Evolutionary conservation across 441 rosid genomes (phyloP), one percentile per base, ranked within the genome.

Genomic region (Lepidium campestre): DNA sequence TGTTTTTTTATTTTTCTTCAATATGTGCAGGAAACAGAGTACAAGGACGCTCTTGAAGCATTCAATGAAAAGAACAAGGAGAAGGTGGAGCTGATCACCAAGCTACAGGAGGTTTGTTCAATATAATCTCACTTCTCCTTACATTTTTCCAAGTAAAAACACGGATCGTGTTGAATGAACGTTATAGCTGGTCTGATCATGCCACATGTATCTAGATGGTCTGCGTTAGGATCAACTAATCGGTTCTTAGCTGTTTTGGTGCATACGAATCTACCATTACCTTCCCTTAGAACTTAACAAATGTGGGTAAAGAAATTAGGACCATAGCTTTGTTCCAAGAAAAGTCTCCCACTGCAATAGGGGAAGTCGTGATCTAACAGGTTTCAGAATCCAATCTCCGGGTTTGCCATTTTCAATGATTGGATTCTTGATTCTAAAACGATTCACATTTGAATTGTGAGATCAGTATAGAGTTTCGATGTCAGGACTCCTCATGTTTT

Each of bases 41-140:
- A 93, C 85, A 93, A 86, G 81, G 96, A 93, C 46, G 95, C 96
- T 48, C 91, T 91, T 15, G 97, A 85, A 22, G 85, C 87, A 57
- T 93, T 86, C 74, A 90, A 88, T 53, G 97, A 90, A 39, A 93
- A 93, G 89, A 93, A 90, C 87, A 93, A 85, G 81, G 98, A 93
- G 66, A 93, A 93, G 79, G 98, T 85, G 48, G 91, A 86, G 84
- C 90, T 93, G 44, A 82, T 93, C 70, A 87, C 89, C 87, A 90
- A 89, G 72, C 68, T 93, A 66, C 89, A 87, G 93, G 98, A 93
- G 97, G 97, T 93, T 70, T 60, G 87, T 82, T 27, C 22, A 11
- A 50, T 57, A 40, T 57, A 15, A 10, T 72, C 48, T 57, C 29
- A 22, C 49, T 49, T 65, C 66, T 49, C 45, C 7, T 40, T 54